Conservation (phyloP, 176 grass and related monocot species). For the Saccharum officinarum region DNA sequence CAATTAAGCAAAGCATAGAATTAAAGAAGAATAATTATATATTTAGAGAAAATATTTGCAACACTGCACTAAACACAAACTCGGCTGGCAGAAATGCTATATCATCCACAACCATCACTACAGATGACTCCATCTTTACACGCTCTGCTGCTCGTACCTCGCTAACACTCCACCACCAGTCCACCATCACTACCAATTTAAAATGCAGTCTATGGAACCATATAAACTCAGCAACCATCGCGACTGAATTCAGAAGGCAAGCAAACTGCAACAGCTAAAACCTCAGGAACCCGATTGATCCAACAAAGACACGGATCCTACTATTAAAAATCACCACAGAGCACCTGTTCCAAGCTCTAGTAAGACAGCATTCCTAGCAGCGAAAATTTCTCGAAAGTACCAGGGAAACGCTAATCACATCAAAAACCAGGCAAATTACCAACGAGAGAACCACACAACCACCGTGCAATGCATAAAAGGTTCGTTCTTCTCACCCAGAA, state of each 20-base stretch:
- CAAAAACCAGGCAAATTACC: background rate
- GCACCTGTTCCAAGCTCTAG: background rate
- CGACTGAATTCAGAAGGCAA: background rate
- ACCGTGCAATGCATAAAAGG: background rate
- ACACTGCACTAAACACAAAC: background rate
- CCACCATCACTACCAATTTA: background rate
- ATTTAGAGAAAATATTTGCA: background rate
- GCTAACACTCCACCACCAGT: background rate
- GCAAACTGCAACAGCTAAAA: constrained; percentile 6
- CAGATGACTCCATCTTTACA: background rate
- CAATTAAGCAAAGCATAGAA: background rate
- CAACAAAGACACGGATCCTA: background rate
- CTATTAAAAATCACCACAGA: background rate
- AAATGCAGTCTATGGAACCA: background rate
- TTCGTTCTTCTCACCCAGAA: background rate
- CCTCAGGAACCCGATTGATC: background rate
- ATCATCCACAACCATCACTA: background rate
- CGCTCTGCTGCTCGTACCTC: background rate
- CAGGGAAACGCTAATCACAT: background rate
- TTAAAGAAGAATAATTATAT: background rate
- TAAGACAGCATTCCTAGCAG: background rate
- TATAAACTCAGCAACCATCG: background rate
- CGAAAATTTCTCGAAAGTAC: background rate
- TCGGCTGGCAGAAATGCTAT: background rate
- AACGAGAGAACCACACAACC: background rate